Evolutionary conservation across 1,284 basidiomycete species (phyloP).

Genomic region (Stereum hirsutum): DNA sequence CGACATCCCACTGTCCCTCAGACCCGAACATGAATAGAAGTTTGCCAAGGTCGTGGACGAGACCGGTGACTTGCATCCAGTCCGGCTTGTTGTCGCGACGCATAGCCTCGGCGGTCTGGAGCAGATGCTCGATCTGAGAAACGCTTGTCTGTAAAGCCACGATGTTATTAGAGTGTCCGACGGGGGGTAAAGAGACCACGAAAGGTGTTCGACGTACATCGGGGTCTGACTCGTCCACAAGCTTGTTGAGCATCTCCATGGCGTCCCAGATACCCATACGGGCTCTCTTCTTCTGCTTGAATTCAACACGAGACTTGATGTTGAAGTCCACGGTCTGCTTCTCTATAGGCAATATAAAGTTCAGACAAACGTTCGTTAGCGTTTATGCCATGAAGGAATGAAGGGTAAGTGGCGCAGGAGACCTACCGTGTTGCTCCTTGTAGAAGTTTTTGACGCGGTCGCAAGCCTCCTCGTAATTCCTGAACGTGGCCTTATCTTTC

Average conservation of each 20-base stretch:
- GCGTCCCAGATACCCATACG: slow-evolving; percentile 85
- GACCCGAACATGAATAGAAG: slow-evolving; percentile 76
- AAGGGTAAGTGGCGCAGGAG: neutral
- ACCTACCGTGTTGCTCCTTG: slow-evolving; percentile 75
- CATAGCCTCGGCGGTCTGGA: slow-evolving; percentile 91
- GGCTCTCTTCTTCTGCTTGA: slow-evolving; percentile 53
- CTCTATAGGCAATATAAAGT: slow-evolving; percentile 29
- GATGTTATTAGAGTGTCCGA: slow-evolving; percentile 11
- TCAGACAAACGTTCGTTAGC: no score
- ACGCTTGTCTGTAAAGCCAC: slow-evolving; percentile 46
- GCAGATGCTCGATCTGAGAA: slow-evolving; percentile 84
- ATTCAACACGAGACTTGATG: slow-evolving; percentile 64
- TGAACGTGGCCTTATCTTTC: slow-evolving; percentile 75
- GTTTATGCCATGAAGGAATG: no score
- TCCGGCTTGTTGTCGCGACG: slow-evolving; percentile 83
- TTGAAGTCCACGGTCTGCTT: slow-evolving; percentile 88
- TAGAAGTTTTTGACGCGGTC: slow-evolving; percentile 86
- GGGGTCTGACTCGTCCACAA: slow-evolving; percentile 85
- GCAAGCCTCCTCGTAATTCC: slow-evolving; percentile 71
- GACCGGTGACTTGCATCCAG: slow-evolving; percentile 86
- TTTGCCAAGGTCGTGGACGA: slow-evolving; percentile 86
- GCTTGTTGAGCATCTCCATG: slow-evolving; percentile 82
- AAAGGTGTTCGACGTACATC: slow-evolving; percentile 40
- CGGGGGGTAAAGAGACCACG: neutral
- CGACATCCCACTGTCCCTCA: slow-evolving; percentile 89